Percentiles rank a stretch among this genome's conserved stretches.
phyloP scores from a whole-genome alignment of 192 early-diverging fungal genomes.

The Backusella sp. region DNA sequence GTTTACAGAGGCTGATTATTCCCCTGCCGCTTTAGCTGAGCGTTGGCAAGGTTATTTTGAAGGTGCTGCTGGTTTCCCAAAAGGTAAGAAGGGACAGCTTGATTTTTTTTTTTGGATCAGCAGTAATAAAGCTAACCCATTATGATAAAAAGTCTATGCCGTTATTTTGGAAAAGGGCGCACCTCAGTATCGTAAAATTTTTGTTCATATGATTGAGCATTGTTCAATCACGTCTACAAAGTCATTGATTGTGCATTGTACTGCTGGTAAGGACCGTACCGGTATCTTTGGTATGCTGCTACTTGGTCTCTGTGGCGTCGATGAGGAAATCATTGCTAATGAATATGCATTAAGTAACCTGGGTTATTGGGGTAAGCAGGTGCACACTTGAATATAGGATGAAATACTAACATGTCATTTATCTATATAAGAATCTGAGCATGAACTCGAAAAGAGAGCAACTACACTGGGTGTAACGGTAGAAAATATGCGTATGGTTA shows the following conservation, averaged over 20 bases:
- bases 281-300: constrained; percentile 60
- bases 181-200: constrained; percentile 40
- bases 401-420: not conserved
- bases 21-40: constrained; percentile 50
- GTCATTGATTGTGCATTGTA: constrained; percentile 67
- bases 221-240: constrained; percentile 22
- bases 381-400: not conserved
- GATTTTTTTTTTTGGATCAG: not conserved
- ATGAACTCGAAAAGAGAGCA: constrained; percentile 28
- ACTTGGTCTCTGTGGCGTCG: constrained; percentile 59
- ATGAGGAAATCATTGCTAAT: constrained; percentile 63
- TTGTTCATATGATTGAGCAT: constrained; percentile 47
- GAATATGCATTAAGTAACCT: constrained; percentile 64
- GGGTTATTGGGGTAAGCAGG: constrained; percentile 36
- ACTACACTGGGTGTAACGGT: constrained; percentile 10
- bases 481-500: constrained; percentile 36
- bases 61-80: constrained; percentile 50
- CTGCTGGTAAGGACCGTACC: constrained; percentile 71
- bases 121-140: not conserved
- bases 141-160: constrained; percentile 35
- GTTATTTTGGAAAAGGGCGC: constrained; percentile 45
- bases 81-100: constrained; percentile 13
- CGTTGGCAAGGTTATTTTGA: constrained; percentile 57
- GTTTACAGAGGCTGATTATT: constrained; percentile 54
- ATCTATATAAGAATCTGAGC: constrained; percentile 17